Conservation (phyloP, 192 early-diverging fungal species). For the Chytriomyces sp. region DNA sequence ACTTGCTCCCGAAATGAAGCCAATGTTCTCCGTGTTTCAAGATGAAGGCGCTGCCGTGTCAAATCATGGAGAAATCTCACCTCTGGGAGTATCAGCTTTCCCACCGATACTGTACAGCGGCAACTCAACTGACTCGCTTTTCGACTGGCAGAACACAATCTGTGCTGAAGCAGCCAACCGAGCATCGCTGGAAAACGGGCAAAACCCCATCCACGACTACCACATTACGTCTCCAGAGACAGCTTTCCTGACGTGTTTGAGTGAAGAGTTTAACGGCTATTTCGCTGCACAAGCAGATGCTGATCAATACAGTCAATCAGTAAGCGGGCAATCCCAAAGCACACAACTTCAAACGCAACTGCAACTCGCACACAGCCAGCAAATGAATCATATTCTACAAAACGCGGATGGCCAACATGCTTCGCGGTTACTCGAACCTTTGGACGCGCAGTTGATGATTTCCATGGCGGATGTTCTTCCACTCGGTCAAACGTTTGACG, state of each 20-base stretch:
- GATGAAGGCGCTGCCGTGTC: too few species aligned
- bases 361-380: not conserved
- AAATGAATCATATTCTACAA: not conserved
- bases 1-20: too few species aligned
- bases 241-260: constrained; percentile 3
- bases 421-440: not conserved
- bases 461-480: constrained; percentile 29
- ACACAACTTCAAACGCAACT: not conserved
- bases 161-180: not conserved
- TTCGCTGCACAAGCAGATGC: constrained; percentile 17
- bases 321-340: not conserved
- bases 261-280: constrained; percentile 15
- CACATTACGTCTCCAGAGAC: not conserved
- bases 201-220: not conserved
- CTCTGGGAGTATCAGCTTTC: not conserved
- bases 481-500: not conserved
- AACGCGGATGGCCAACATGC: not conserved
- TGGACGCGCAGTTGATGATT: constrained; percentile 3
- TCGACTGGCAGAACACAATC: not conserved
- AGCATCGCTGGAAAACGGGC: not conserved
- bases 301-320: not conserved
- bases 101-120: not conserved
- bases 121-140: not conserved
- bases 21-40: too few species aligned
- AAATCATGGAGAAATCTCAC: too few species aligned